Evolutionary conservation across 352 stramenopile species (phyloP), one percentile per base, ranked within the genome.

Genomic region (Blastocystis sp.): DNA sequence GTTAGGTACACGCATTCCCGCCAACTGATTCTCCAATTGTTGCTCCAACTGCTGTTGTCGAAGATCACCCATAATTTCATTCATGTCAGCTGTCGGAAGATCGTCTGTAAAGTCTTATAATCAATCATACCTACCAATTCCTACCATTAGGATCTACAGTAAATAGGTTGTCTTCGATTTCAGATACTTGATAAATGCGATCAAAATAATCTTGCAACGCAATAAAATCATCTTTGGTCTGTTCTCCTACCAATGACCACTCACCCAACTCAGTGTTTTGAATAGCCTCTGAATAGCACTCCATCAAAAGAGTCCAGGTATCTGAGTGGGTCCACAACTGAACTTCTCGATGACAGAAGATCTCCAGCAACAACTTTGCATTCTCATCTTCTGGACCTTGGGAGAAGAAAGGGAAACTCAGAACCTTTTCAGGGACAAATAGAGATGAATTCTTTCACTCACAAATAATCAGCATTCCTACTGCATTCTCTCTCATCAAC

Each of bases 41-140:
- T 35, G 27, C 60, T 70, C 60, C 24, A 70, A 15, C 70, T 62
- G 70, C 22, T 37, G 70, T 13, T 40, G 42, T n/a, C 33, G 70
- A 5, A 64, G 22, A 33, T 40, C 70, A 9, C 22, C 70, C 40
- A 81, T 13, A 1, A 81, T 64, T 51, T 81, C 70, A 27, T 62
- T 33, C 44, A 81, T 60, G 11, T 81, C 33, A 24, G 44, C 42
- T 17, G 59, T 44, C 9, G 70, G 70, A 17, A 81, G 27, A 27
- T 81, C 44, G 17, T 81, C 70, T 0, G 70, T 81, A 27, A 59
- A 81, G 4, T 81, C 70, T 81, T 66, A 19, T 9, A n/a, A 40
- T 81, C 70, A 62, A 48, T 11, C 11, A 6, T 7, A 6, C 42
- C 48, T n/a, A 17, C 13, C 17, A 24, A 59, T 15, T 22, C 70